Base-by-base conservation (phyloP, 2,329 filamentous ascomycete genomes). In the Apiospora sp. region DNA sequence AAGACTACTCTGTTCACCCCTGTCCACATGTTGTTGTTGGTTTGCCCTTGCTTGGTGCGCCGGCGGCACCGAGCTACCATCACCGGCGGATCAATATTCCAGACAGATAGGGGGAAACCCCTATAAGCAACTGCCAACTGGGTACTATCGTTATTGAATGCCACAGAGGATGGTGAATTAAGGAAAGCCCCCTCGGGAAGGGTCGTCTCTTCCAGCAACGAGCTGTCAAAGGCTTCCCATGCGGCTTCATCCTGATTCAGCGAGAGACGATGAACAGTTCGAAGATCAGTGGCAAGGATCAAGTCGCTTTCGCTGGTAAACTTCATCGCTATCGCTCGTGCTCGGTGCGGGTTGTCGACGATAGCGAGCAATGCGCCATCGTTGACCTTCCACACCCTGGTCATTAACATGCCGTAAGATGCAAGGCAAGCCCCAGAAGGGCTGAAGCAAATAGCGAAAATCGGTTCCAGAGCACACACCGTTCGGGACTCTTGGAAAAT, bases 71-170 rank as follows among this genome's bases (percentile, higher is more conserved):
- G 5, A 22, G 74, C 74, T 46, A 76, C 54, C 71, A 78, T 73
- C 34, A 73, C 44, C 3, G 76, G 76, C 0, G 76, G 75, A 43
- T 76, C 61, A 2, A 78, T 24, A 61, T 37, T 75, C 76, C 76
- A 77, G 6, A 77, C 72, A 12, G 74, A 69, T 30, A 75, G 44
- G 6, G 76, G 71, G n/a, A 75, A 76, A 7, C 22, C 46, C 1
- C 75, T 34, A 43, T 75, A 76, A 1, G 69, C 72, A 4, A 77
- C 74, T 4, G 75, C 76, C 24, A 77, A 64, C 64, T 75, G 74
- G 1, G 74, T 76, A 34, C 75, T 75, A 10, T 76, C 73, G 44
- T 27, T 46, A 37, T 76, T 77, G 51, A 76, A 73, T 1, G 75
- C 67, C 7, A 77, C 73, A 1, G 67, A 74, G 0, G 73, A 72